These are phyloP conservation scores for Umbelopsis sp. DNA, from an alignment of 192 early-diverging fungal genomes.

Conservation along the genomic window DNA sequence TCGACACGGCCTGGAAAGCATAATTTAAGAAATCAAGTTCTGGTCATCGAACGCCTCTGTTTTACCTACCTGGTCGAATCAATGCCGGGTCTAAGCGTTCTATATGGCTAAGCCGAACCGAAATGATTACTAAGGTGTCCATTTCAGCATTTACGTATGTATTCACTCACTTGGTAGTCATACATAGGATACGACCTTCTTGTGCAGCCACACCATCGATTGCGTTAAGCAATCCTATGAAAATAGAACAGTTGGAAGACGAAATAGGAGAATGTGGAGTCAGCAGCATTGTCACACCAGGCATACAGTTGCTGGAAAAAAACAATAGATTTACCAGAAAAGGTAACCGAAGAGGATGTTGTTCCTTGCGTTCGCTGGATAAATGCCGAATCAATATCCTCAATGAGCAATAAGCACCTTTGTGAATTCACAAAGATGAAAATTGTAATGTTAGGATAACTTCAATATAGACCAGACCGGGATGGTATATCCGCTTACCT, in stretches of 20 bases:
- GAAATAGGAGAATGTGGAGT: background rate
- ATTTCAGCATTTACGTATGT: background rate
- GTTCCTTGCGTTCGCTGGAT: conserved; percentile 48
- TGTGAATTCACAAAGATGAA: background rate
- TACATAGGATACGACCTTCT: conserved; percentile 73
- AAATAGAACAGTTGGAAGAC: conserved; percentile 3
- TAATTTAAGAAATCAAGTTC: no score
- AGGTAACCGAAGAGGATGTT: conserved; percentile 30
- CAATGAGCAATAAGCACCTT: conserved; percentile 66
- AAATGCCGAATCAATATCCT: conserved; percentile 80
- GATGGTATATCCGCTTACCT: conserved; percentile 12
- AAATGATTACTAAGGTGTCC: background rate
- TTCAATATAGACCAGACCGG: background rate
- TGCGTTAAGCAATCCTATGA: conserved; percentile 71
- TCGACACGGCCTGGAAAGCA: conserved; percentile 61
- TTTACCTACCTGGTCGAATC: conserved; percentile 57
- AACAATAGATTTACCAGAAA: conserved; percentile 30
- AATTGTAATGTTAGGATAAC: background rate
- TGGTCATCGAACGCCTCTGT: no score
- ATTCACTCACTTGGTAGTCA: conserved; percentile 72
- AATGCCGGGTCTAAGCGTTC: conserved; percentile 73
- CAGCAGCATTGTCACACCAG: background rate
- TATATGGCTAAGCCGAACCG: conserved; percentile 46
- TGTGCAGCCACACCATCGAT: conserved; percentile 75
- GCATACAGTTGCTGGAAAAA: background rate